A percentile compares a stretch with the other conserved stretches of the same genome.
Evolutionary conservation across 805 yeast species (phyloP).

Genomic region (Tetrapisispora pingtungensis): DNA sequence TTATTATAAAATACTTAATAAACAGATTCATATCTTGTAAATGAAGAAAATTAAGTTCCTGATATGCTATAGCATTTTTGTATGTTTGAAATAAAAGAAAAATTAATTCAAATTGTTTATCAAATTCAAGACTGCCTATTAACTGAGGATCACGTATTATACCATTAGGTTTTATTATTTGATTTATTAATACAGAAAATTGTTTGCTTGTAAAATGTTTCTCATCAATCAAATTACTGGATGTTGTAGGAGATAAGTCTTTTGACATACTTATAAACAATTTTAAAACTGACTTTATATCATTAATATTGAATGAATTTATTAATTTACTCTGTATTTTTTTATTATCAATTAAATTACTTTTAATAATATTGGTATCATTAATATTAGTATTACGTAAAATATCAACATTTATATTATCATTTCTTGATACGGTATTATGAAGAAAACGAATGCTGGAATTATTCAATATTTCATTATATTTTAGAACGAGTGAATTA

Average conservation of each 20-base stretch:
- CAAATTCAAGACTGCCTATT: neutral
- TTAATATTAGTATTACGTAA: too few species aligned
- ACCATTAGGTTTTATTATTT: neutral
- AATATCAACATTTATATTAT: too few species aligned
- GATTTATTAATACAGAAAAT: neutral
- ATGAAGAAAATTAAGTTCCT: neutral
- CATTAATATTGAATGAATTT: neutral
- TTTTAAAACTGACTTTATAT: neutral
- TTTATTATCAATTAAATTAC: too few species aligned
- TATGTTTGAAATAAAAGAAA: neutral
- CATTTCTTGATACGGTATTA: too few species aligned
- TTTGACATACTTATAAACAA: too few species aligned
- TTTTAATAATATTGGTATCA: too few species aligned
- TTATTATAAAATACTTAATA: conserved; percentile 2
- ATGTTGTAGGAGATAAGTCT: too few species aligned
- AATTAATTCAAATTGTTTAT: neutral
- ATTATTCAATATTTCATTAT: too few species aligned
- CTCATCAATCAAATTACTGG: neutral
- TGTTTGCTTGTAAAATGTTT: neutral
- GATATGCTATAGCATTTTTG: neutral
- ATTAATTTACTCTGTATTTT: too few species aligned
- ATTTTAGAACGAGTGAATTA: too few species aligned
- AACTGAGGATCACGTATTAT: neutral
- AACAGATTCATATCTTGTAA: conserved; percentile 5
- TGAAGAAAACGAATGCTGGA: too few species aligned